Evolutionary conservation across 257 asterid species (phyloP), one percentile per base, ranked within the genome.

Genomic region (Solanum stenotomum): DNA sequence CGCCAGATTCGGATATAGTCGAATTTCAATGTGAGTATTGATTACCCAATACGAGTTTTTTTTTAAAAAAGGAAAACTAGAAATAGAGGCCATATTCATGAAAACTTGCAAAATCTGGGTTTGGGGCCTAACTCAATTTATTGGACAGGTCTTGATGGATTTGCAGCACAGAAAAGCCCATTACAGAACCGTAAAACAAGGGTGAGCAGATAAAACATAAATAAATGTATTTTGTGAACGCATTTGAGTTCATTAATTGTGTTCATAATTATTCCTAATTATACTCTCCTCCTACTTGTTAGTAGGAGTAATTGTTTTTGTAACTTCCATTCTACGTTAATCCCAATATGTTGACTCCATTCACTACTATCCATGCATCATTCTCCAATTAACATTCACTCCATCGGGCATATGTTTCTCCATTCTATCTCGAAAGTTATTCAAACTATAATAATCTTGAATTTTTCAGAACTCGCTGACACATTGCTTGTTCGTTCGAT

Each of bases 221-320:
- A 72, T 33, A 46, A 82, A 82, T 49, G 44, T 82, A 49, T 82
- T 81, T 82, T 49, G 42, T 82, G 86, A 82, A 49, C 31, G 86
- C 44, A 82, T 18, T 82, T 29, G 42, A 81, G 85, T 82, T 33
- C 29, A 82, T 82, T 82, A 35, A 81, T 81, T 44, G 18, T 29
- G 85, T 82, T 49, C 85, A 49, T 82, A 49, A 81, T 46, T 46
- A 81, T 29, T 49, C 42, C 85, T 79, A 25, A 79, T 79, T n/a
- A 79, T 78, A 78, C 4, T 27, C 67, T 46, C 27, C 25, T 25
- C 25, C 22, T 5, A 81, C 40, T 81, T 16, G 84, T 74, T 74
- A 76, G 46, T 74, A 5, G 16, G 16, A 23, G 18, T 40, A 81
- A 81, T 27, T 44, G 40, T 27, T 1, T 81, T 82, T 49, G 71